Evolutionary conservation across 2,329 filamentous ascomycete species (phyloP), one percentile per base, ranked within the genome.

Genomic region (Colletotrichum truncatum): DNA sequence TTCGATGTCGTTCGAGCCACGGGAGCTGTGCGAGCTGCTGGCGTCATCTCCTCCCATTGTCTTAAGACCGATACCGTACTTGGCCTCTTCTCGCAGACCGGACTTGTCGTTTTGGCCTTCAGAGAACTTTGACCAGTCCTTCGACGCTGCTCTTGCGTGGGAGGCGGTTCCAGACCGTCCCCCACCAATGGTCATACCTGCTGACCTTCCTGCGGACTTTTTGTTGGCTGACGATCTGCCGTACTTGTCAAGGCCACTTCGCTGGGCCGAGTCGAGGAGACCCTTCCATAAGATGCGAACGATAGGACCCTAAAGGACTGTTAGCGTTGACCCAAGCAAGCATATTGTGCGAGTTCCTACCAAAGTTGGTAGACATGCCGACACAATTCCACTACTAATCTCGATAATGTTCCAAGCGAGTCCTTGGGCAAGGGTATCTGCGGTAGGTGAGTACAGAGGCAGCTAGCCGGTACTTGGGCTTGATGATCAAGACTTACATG

Each of bases 1-100:
- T 9, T 66, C 57, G 9, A 62, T 59, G 3, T 65, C 63, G 16
- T 66, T 56, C 3, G 54, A 57, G 2, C 54, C 54, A 3, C 54
- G 54, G 14, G 57, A 66, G 63, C 63, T 63, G 3, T 51, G 63
- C 4, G 58, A 62, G 30, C 63, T 66, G 25, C 67, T 65, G 26
- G 56, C 64, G 21, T 69, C 68, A 49, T 66, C 67, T 26, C 62
- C 56, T 7, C 59, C 67, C 55, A 65, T 66, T 0, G 67, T 69
- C 25, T 64, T 56, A n/a, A 69, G 67, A 6, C 68, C 68, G 49
- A 69, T 69, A 28, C 68, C 68, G 18, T 66, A 66, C 51, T 66
- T 66, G 23, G 63, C 43, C 21, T 66, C 63, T 8, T 66, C 63
- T 16, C 57, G 58, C 3, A 56, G 25, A 3, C 9, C 38, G 1